phyloP scores from a whole-genome alignment of 2,329 filamentous ascomycete species.

The Aspergillus japonicus region DNA sequence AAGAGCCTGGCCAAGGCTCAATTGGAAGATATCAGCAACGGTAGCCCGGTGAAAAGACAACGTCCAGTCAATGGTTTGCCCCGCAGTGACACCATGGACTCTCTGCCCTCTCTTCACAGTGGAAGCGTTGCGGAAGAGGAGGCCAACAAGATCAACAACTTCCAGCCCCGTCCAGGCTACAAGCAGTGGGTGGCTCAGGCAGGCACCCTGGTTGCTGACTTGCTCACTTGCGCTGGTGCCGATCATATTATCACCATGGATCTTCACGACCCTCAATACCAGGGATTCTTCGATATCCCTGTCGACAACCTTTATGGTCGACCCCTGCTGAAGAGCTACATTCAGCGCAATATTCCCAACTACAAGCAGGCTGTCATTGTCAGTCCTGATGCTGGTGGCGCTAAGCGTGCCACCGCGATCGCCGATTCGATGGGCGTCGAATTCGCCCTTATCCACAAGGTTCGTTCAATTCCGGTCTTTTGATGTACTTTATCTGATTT shows the following conservation, averaged over 20 bases:
- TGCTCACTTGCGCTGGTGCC: constrained; percentile 90
- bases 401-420: constrained; percentile 92
- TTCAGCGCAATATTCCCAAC: constrained; percentile 78
- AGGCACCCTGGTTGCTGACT: constrained; percentile 88
- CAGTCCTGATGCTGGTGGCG: constrained; percentile 92
- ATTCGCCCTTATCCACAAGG: constrained; percentile 98
- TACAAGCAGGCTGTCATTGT: constrained; percentile 88
- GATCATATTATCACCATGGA: constrained; percentile 99
- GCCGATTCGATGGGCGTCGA: constrained; percentile 90
- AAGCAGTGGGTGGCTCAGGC: constrained; percentile 99
- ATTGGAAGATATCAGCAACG: constrained; percentile 52
- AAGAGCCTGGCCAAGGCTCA: constrained; percentile 70
- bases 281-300: constrained; percentile 98
- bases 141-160: constrained; percentile 55
- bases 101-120: constrained; percentile 41
- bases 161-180: constrained; percentile 85
- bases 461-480: constrained; percentile 41
- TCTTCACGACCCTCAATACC: constrained; percentile 91
- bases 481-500: constrained; percentile 17
- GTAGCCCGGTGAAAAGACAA: constrained; percentile 42
- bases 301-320: constrained; percentile 91
- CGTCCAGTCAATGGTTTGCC: constrained; percentile 43
- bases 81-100: constrained; percentile 40
- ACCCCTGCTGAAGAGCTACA: constrained; percentile 60
- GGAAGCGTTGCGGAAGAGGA: constrained; percentile 63